A percentile compares a stretch with the other conserved stretches of the same genome.
Evolutionary conservation across 2,329 filamentous ascomycete species (phyloP).

Genomic region (Calonectria multiphialidica): DNA sequence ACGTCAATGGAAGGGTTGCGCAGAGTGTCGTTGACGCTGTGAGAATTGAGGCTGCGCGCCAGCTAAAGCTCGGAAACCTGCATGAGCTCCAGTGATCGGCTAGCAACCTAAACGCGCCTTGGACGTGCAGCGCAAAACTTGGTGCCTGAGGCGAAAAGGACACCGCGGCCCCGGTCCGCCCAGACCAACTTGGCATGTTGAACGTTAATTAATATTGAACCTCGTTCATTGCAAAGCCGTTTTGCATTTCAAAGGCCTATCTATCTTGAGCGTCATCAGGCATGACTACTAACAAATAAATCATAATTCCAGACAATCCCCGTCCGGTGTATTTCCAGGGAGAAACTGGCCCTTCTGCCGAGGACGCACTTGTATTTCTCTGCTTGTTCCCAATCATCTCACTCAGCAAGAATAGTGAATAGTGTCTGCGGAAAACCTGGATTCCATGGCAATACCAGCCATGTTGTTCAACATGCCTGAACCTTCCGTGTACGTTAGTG

Average conservation of each 20-base stretch:
- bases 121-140: neutral
- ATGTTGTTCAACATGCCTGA: constrained; percentile 19
- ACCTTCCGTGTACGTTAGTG: constrained; percentile 27
- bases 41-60: constrained; percentile 13
- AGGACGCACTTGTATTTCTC: neutral
- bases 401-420: neutral
- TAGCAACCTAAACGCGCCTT: constrained; percentile 20
- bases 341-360: neutral
- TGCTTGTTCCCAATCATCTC: neutral
- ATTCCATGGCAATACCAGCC: neutral
- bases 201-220: too few species aligned
- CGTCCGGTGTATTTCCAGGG: neutral
- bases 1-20: constrained; percentile 28
- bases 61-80: constrained; percentile 40
- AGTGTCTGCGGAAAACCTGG: neutral
- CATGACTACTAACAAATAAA: neutral
- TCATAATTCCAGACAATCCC: neutral
- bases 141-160: constrained; percentile 37
- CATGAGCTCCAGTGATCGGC: constrained; percentile 28
- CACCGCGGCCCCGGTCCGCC: neutral
- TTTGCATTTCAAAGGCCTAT: neutral
- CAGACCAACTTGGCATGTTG: neutral
- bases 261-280: neutral
- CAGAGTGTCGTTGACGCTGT: constrained; percentile 3
- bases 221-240: neutral